phyloP scores from a whole-genome alignment of 2,329 filamentous ascomycete genomes.

The Fusarium sp. region DNA sequence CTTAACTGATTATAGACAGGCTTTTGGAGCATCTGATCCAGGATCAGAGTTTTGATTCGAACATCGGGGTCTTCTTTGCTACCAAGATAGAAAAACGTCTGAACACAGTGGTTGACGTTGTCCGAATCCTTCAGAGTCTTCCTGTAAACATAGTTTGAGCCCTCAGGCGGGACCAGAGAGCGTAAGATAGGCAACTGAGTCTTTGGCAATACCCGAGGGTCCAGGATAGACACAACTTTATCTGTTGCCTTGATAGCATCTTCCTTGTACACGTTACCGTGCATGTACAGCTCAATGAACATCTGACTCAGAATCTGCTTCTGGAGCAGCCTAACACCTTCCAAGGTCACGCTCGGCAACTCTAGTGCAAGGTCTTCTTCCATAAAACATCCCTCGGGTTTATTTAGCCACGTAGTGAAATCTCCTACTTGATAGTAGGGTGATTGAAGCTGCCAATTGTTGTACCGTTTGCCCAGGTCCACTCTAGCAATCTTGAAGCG shows the following conservation, averaged over 20 bases:
- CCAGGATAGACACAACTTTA: conserved; percentile 81
- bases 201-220: conserved; percentile 77
- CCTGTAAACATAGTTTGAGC: conserved; percentile 85
- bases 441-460: conserved; percentile 89
- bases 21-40: conserved; percentile 92
- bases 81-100: conserved; percentile 80
- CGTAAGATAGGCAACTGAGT: conserved; percentile 84
- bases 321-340: conserved; percentile 81
- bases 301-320: conserved; percentile 84
- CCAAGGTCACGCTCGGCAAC: conserved; percentile 77
- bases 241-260: conserved; percentile 89
- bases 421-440: conserved; percentile 92
- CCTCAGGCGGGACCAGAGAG: conserved; percentile 80
- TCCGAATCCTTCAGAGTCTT: conserved; percentile 84
- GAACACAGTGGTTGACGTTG: conserved; percentile 89
- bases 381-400: too few relatives aligned
- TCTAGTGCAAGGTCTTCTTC: conserved; percentile 85
- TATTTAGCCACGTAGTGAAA: too few relatives aligned
- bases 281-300: conserved; percentile 87
- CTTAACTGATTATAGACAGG: conserved; percentile 93
- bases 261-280: conserved; percentile 95
- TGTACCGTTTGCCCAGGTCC: conserved; percentile 78
- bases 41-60: conserved; percentile 81
- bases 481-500: conserved; percentile 94
- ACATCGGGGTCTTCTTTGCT: conserved; percentile 74